phyloP scores from a whole-genome alignment of 2,329 filamentous ascomycete genomes.

The Aspergillus proliferans region DNA sequence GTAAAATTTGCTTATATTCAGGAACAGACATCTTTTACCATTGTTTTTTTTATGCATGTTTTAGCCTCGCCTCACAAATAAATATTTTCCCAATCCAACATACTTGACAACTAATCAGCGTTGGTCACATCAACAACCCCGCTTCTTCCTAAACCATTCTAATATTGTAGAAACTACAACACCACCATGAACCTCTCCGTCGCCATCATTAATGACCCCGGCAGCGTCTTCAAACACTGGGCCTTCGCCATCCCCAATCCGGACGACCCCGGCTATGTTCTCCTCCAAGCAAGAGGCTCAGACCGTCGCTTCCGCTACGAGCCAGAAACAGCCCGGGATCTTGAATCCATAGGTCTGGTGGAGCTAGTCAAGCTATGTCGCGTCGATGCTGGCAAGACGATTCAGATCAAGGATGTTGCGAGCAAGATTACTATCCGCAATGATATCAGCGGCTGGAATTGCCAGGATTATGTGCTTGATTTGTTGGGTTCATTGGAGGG shows the following conservation, averaged over 20 bases:
- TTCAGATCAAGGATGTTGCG: conserved; percentile 10
- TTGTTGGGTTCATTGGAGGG: conserved; percentile 14
- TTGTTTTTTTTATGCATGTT: too few species aligned
- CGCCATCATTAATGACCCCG: background rate
- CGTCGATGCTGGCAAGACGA: conserved; percentile 3
- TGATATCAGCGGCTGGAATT: conserved; percentile 18
- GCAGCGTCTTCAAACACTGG: conserved; percentile 2
- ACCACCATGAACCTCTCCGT: too few species aligned
- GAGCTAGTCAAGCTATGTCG: conserved; percentile 8
- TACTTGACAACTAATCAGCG: too few species aligned
- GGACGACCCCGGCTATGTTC: background rate
- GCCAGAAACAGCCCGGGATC: background rate
- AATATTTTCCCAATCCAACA: too few species aligned
- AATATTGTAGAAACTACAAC: too few species aligned
- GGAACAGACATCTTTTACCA: too few species aligned
- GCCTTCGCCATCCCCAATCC: conserved; percentile 9
- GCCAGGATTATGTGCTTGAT: conserved; percentile 23
- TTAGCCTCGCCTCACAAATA: too few species aligned
- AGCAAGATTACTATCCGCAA: conserved; percentile 13
- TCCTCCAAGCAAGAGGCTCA: conserved; percentile 2
- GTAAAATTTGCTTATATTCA: too few species aligned
- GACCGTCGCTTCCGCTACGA: conserved; percentile 1
- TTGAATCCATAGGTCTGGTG: background rate
- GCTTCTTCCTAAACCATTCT: too few species aligned
- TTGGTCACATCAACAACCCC: too few species aligned